Conservation (phyloP, 768 basidiomycete genomes). For the Nidularia sp. region DNA sequence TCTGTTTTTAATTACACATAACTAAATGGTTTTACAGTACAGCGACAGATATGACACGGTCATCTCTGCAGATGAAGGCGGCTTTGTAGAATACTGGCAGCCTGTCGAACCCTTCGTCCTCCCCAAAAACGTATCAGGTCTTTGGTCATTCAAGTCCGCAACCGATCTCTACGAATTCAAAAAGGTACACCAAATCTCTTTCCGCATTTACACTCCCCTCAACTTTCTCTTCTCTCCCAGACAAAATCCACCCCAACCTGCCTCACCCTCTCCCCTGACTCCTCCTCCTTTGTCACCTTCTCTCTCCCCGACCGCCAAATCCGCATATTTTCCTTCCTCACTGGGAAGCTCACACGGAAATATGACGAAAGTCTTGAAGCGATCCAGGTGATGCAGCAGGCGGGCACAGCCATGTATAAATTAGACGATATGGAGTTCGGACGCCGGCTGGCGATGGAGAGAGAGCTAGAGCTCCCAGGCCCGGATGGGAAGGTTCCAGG, state of each 20-base stretch:
- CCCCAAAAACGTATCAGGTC: slow-evolving; percentile 69
- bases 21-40: slow-evolving; percentile 50
- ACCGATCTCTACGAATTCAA: slow-evolving; percentile 98
- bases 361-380: slow-evolving; percentile 94
- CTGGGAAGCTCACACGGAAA: slow-evolving; percentile 84
- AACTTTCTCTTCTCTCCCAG: slow-evolving; percentile 34
- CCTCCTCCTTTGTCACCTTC: slow-evolving; percentile 87
- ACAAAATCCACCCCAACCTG: slow-evolving; percentile 90
- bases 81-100: slow-evolving; percentile 96
- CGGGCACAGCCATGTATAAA: slow-evolving; percentile 86
- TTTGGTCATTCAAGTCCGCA: slow-evolving; percentile 89
- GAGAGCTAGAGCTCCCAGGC: slow-evolving; percentile 83
- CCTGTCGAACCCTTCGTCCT: slow-evolving; percentile 84
- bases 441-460: slow-evolving; percentile 87
- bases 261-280: slow-evolving; percentile 86
- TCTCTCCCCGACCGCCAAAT: slow-evolving; percentile 93
- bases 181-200: slow-evolving; percentile 53
- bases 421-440: slow-evolving; percentile 99
- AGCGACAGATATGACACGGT: slow-evolving; percentile 88
- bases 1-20: slow-evolving; percentile 2
- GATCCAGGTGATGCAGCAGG: slow-evolving; percentile 98
- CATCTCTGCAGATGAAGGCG: slow-evolving; percentile 90
- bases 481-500: slow-evolving; percentile 70
- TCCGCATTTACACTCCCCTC: neutral
- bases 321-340: slow-evolving; percentile 87